phyloP scores from a whole-genome alignment of 2,329 filamentous ascomycete species.

The Penicillium occitanis region DNA sequence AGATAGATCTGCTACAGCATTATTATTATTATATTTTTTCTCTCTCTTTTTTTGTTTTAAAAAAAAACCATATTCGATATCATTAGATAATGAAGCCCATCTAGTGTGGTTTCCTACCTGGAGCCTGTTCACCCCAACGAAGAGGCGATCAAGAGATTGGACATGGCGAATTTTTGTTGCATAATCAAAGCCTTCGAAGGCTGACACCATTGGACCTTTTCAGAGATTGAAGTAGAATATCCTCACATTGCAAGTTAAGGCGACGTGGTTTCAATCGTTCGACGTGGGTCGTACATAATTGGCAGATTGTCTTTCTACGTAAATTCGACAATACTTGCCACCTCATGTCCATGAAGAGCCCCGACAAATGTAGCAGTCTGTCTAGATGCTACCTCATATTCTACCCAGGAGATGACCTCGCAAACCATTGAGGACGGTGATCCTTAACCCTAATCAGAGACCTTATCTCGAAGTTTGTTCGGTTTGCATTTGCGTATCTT shows the following conservation, averaged over 20 bases:
- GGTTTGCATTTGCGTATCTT: too few relatives aligned
- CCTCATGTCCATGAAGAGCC: too few relatives aligned
- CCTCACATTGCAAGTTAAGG: neutral
- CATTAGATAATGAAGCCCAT: neutral
- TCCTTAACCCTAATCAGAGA: too few relatives aligned
- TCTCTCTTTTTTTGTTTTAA: too few relatives aligned
- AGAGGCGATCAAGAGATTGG: neutral
- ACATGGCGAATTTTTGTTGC: neutral
- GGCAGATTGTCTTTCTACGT: too few relatives aligned
- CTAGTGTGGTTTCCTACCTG: neutral
- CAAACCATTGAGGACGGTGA: too few relatives aligned
- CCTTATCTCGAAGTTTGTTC: too few relatives aligned
- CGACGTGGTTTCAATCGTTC: neutral
- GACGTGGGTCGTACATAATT: too few relatives aligned
- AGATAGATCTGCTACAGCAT: neutral
- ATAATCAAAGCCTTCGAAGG: neutral
- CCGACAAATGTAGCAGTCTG: too few relatives aligned
- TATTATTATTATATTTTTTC: too few relatives aligned
- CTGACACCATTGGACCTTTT: neutral
- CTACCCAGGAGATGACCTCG: neutral
- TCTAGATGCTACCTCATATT: neutral
- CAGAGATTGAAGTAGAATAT: neutral
- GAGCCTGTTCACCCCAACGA: neutral
- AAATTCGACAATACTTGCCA: too few relatives aligned
- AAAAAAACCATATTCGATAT: neutral